Conservation (phyloP, 441 rosid species). For the Macaranga tanarius region DNA sequence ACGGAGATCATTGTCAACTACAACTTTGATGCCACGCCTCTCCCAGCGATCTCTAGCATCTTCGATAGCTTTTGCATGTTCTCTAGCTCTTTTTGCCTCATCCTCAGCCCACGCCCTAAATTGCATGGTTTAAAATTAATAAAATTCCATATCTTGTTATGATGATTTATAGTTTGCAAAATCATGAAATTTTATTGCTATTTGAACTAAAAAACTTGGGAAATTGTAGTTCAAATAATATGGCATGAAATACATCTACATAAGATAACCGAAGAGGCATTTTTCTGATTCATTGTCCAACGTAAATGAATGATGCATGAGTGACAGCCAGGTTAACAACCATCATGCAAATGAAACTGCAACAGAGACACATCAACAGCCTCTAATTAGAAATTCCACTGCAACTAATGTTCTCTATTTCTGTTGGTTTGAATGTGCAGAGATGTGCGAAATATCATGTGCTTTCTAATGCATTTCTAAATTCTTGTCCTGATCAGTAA, state of each 20-base stretch:
- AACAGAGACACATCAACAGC: not conserved
- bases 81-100: constrained; percentile 84
- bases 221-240: not conserved
- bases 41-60: constrained; percentile 91
- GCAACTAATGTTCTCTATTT: not conserved
- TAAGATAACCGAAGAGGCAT: not conserved
- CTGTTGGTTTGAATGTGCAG: not conserved
- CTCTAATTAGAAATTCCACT: not conserved
- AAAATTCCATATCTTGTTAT: not conserved
- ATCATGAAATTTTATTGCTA: not conserved
- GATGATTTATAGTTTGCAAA: too few species aligned
- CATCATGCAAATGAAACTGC: not conserved
- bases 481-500: not conserved
- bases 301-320: not conserved
- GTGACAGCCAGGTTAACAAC: not conserved
- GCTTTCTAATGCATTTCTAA: not conserved
- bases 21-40: constrained; percentile 78
- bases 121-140: constrained; percentile 15
- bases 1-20: constrained; percentile 68
- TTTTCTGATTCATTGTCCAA: not conserved
- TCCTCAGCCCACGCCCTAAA: constrained; percentile 95
- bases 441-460: not conserved
- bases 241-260: not conserved
- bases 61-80: constrained; percentile 75
- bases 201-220: not conserved